These are phyloP conservation scores for Komagataella ulmi DNA, from an alignment of 805 yeast genomes.

Conservation along the genomic window DNA sequence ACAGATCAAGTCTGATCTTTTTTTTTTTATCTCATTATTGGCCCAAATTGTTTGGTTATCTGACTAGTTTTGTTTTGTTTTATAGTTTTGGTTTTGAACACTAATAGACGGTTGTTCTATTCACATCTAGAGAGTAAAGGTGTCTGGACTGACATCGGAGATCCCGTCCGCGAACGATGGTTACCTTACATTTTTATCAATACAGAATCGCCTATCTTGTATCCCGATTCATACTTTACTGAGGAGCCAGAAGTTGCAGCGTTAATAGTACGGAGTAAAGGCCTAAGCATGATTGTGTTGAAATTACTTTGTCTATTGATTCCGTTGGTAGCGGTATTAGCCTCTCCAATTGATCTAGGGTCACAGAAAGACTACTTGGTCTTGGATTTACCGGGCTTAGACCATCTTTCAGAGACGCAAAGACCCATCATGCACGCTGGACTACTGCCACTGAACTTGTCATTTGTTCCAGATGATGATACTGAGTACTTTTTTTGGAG, in stretches of 20 bases:
- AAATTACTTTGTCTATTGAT: neutral
- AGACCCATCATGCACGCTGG: constrained; percentile 52
- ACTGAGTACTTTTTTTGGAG: constrained; percentile 73
- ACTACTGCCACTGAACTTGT: constrained; percentile 24
- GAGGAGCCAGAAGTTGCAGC: neutral
- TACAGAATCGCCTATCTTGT: neutral
- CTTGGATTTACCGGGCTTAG: constrained; percentile 14
- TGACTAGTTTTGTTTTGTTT: neutral
- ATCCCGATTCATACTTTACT: neutral
- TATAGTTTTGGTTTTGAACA: neutral
- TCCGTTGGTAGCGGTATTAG: neutral
- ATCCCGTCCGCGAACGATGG: neutral
- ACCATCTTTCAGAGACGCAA: constrained; percentile 9
- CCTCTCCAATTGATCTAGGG: neutral
- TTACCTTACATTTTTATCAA: neutral
- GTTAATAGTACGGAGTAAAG: neutral
- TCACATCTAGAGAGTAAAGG: neutral
- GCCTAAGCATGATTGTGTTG: neutral
- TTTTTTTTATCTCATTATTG: neutral
- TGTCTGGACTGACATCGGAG: neutral
- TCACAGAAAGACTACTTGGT: constrained; percentile 6
- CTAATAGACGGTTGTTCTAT: neutral
- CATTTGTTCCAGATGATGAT: constrained; percentile 34
- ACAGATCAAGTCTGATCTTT: constrained; percentile 2
- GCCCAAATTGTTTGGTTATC: neutral